phyloP scores from a whole-genome alignment of 106 monocot species.

The Dendrobium nobile region DNA sequence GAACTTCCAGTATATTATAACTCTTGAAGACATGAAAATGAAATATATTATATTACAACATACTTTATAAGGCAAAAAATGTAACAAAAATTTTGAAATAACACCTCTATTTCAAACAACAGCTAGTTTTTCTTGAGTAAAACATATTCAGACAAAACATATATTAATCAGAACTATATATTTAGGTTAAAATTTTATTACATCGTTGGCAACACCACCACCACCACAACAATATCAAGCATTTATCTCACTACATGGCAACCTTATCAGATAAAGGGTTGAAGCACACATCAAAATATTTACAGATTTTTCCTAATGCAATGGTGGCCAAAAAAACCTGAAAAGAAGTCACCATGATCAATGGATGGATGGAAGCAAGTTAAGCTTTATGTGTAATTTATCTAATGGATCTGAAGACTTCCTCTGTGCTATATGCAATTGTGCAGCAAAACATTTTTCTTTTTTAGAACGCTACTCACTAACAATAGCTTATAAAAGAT shows the following conservation, averaged over 20 bases:
- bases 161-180: neutral
- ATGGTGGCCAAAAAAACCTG: neutral
- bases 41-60: no score
- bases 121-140: no score
- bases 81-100: no score
- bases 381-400: neutral
- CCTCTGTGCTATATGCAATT: neutral
- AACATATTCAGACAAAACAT: neutral
- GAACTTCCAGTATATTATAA: no score
- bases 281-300: neutral
- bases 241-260: no score
- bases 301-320: neutral
- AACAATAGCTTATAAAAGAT: neutral
- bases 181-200: neutral
- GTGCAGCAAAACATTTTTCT: neutral
- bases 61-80: no score
- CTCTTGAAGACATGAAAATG: no score
- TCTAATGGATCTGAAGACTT: neutral
- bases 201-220: neutral
- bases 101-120: no score
- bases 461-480: neutral
- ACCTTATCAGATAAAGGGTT: neutral
- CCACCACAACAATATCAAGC: no score
- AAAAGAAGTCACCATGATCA: neutral
- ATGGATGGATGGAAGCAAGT: neutral